Evolutionary conservation across 164 flowering plant species (phyloP).

Genomic region (Kingdonia uniflora): DNA sequence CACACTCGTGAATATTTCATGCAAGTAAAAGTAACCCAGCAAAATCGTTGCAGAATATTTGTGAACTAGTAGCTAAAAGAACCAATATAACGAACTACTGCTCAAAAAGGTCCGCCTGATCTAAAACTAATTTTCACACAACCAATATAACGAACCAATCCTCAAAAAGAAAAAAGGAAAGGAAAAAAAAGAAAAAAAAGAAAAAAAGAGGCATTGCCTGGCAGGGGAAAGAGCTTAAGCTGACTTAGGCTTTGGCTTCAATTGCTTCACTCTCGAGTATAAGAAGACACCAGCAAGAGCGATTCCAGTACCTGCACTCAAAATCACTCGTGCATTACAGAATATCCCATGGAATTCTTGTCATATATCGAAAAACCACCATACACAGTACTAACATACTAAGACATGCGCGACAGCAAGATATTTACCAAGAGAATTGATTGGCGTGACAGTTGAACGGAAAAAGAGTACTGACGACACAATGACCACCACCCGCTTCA

Average conservation of each 20-base stretch:
- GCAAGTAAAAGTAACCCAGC: background rate
- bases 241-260: conserved; percentile 64
- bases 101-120: background rate
- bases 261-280: conserved; percentile 77
- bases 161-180: background rate
- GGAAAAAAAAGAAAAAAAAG: too few species aligned
- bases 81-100: background rate
- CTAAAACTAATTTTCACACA: conserved; percentile 2
- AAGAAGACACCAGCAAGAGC: conserved; percentile 94
- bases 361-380: background rate
- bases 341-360: background rate
- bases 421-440: conserved; percentile 64
- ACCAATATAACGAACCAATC: background rate
- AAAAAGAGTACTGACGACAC: conserved; percentile 87
- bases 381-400: background rate
- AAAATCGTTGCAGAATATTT: background rate
- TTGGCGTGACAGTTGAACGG: conserved; percentile 66
- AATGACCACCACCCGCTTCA: conserved; percentile 94
- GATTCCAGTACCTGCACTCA: conserved; percentile 68
- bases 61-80: background rate
- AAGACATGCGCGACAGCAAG: background rate
- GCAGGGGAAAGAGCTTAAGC: conserved; percentile 19
- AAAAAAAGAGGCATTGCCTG: background rate
- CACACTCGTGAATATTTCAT: too few species aligned
- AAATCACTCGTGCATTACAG: background rate